A percentile compares a stretch with the other conserved stretches of the same genome.
phyloP scores from a whole-genome alignment of 2,329 filamentous ascomycete genomes.

The Aurifilum marmelostoma region DNA sequence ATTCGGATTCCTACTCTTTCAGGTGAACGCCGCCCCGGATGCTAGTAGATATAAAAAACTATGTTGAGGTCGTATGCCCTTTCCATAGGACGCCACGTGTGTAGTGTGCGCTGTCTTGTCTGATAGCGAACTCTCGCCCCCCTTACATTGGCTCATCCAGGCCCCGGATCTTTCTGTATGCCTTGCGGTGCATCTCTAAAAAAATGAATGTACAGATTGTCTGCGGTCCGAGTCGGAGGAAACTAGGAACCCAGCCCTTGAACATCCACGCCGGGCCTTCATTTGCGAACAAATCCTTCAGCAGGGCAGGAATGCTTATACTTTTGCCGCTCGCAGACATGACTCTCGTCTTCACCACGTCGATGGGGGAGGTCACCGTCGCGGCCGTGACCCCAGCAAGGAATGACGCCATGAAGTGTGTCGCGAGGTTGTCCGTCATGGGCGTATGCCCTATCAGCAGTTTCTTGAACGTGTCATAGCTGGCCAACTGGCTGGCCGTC shows the following conservation, averaged over 20 bases:
- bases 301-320: conserved; percentile 56
- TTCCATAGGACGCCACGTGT: background rate
- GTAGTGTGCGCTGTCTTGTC: background rate
- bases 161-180: conserved; percentile 63
- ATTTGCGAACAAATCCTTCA: conserved; percentile 68
- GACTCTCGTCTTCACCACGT: conserved; percentile 86
- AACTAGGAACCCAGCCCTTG: conserved; percentile 85
- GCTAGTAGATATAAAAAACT: background rate
- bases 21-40: background rate
- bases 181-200: conserved; percentile 82
- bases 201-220: conserved; percentile 88
- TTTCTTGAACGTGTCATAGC: conserved; percentile 81
- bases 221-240: conserved; percentile 71
- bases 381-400: conserved; percentile 82
- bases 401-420: conserved; percentile 78
- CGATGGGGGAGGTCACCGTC: conserved; percentile 81
- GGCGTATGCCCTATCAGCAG: conserved; percentile 68
- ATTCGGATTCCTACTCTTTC: background rate
- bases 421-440: conserved; percentile 70
- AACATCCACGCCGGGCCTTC: conserved; percentile 86
- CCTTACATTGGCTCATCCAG: conserved; percentile 40
- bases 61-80: background rate
- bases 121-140: conserved; percentile 29
- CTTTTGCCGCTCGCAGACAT: conserved; percentile 68
- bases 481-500: conserved; percentile 83